Percentiles rank a stretch among this genome's conserved stretches.
Evolutionary conservation across 306 rosid species (phyloP).

Genomic region (Betula pendula): DNA sequence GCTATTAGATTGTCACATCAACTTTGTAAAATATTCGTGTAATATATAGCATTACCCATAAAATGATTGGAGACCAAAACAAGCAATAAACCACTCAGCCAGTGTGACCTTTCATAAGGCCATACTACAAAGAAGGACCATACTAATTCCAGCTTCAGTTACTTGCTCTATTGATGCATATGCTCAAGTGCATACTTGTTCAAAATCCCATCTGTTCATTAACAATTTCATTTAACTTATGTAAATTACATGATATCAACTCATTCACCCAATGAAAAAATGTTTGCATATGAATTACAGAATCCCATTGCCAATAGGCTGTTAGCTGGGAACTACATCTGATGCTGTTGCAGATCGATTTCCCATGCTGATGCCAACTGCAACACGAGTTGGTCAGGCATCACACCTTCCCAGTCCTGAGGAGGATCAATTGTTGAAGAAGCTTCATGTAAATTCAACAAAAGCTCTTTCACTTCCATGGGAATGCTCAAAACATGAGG

Average conservation of each 20-base stretch:
- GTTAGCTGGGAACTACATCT: constrained; percentile 34
- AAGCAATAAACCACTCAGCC: not conserved
- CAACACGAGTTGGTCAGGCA: constrained; percentile 74
- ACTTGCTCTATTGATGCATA: not conserved
- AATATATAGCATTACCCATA: too few relatives aligned
- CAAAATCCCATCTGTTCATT: not conserved
- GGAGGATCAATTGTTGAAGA: constrained; percentile 60
- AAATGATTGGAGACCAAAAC: not conserved
- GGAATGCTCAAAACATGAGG: constrained; percentile 70
- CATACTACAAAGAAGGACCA: not conserved
- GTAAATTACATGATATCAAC: not conserved
- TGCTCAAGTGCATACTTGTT: not conserved
- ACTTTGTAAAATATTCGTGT: too few relatives aligned
- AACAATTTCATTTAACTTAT: not conserved
- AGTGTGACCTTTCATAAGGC: not conserved
- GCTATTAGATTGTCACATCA: too few relatives aligned
- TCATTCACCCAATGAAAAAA: not conserved
- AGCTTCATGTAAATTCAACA: constrained; percentile 82
- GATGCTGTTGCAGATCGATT: constrained; percentile 73
- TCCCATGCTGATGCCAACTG: constrained; percentile 93
- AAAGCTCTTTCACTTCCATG: constrained; percentile 68
- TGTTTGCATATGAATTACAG: not conserved
- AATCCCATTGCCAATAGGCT: not conserved
- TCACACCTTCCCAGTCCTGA: constrained; percentile 90
- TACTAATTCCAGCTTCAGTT: not conserved